Evolutionary conservation across 2,329 filamentous ascomycete species (phyloP).

Genomic region (Aspergillus tamarii): DNA sequence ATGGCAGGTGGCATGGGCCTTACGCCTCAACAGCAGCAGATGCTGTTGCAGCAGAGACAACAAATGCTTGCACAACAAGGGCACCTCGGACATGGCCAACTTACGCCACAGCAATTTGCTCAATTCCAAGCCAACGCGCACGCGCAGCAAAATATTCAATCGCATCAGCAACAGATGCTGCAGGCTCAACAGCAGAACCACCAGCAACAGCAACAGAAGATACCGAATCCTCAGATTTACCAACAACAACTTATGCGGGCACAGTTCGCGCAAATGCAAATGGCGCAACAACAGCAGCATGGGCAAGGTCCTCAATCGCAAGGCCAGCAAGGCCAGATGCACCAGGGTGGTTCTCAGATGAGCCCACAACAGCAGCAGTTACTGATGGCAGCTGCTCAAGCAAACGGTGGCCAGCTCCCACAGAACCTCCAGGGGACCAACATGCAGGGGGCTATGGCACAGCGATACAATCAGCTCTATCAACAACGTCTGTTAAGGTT

Average conservation of each 20-base stretch:
- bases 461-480: constrained; percentile 42
- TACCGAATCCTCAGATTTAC: constrained; percentile 38
- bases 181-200: constrained; percentile 41
- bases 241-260: constrained; percentile 43
- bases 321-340: constrained; percentile 30
- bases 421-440: constrained; percentile 34
- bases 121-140: constrained; percentile 49
- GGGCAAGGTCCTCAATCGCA: constrained; percentile 21
- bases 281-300: constrained; percentile 38
- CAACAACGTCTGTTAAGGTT: constrained; percentile 39
- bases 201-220: constrained; percentile 34
- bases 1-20: constrained; percentile 40
- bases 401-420: constrained; percentile 40
- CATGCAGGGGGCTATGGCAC: constrained; percentile 31
- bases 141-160: constrained; percentile 51
- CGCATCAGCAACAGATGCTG: constrained; percentile 45
- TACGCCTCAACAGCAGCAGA: constrained; percentile 47
- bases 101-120: constrained; percentile 46
- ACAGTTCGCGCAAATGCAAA: constrained; percentile 44
- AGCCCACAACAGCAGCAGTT: constrained; percentile 41
- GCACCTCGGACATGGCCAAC: constrained; percentile 37
- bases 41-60: constrained; percentile 41
- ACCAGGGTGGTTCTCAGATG: constrained; percentile 39
- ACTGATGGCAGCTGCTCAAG: constrained; percentile 43
- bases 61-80: constrained; percentile 44